Base-by-base conservation (phyloP, 2,329 filamentous ascomycete genomes). In the Ceratocystis albifundus region DNA sequence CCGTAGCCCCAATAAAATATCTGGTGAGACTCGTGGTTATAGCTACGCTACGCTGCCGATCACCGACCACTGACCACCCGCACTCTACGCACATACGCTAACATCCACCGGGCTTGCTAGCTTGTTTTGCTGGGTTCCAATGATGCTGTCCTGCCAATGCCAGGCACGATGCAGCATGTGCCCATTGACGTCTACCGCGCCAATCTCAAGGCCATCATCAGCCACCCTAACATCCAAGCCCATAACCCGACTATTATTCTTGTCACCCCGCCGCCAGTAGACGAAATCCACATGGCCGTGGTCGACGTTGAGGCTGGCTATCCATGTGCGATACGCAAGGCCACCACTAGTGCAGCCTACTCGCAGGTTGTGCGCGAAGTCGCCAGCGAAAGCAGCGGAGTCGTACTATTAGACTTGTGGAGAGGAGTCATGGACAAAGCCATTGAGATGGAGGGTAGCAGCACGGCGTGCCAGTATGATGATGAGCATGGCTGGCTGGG, bases 71-170 rank as follows among this genome's bases (percentile, higher is more conserved):
- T 1, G 10, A 15, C 36, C 36, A 12, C 36, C 12, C 12, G 36
- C 10, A 4, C 12, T 15, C 10, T 41, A 41, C 4, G 10, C 28
- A 6, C 44, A 53, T 8, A 3, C 12, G n/a, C 57, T 45, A 25
- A 62, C 53, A 59, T 15, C 8, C 8, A n/a, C 5, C 12, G 5
- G 15, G 7, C 30, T 6, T 30, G 32, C 20, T 67, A 91, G 88
- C 79, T 88, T 48, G 76, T 96, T 67, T 87, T 96, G 70, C 86
- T 96, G 68, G 94, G 94, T 20, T 90, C 94, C 71, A 97, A 99
- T 73, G 94, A 97, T 75, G 87, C 93, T 2, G 86, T 86, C 65
- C 75, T 95, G 2, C 82, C 84, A 2, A 77, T 82, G 46, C 79
- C 81, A 3, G 79, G 79, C 3, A 85, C 84, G 63, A 78, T 79